A percentile compares a stretch with the other conserved stretches of the same genome.
Conservation (phyloP, 345 rosid species). For the Eucalyptus grandis region DNA sequence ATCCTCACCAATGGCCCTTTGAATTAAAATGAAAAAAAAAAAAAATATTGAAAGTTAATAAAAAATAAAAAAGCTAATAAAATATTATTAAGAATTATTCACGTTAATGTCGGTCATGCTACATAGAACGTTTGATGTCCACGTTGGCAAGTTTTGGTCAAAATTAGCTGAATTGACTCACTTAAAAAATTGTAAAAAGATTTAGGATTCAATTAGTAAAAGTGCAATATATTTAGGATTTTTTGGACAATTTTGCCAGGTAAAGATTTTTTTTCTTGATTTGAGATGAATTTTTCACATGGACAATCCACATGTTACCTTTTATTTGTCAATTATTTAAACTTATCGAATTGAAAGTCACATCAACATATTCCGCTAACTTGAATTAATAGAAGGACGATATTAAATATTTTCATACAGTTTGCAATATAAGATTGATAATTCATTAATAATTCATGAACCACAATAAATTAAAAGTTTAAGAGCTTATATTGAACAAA, state of each 20-base stretch:
- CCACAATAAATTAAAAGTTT: not conserved
- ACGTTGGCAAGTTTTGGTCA: not conserved
- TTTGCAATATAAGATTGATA: too few relatives aligned
- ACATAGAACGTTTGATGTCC: accelerated
- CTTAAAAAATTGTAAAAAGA: too few relatives aligned
- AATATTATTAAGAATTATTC: too few relatives aligned
- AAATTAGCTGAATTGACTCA: not conserved
- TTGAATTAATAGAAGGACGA: accelerated
- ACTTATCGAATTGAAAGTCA: not conserved
- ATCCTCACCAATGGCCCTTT: too few relatives aligned
- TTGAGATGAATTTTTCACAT: not conserved
- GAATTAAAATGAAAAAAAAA: too few relatives aligned
- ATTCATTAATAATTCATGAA: too few relatives aligned
- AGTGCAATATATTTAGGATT: too few relatives aligned
- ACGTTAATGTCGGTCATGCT: accelerated
- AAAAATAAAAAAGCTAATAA: too few relatives aligned
- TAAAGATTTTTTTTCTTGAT: not conserved
- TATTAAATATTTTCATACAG: not conserved
- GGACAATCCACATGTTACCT: not conserved
- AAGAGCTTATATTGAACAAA: not conserved
- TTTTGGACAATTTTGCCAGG: not conserved
- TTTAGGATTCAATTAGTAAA: not conserved
- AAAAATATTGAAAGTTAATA: too few relatives aligned
- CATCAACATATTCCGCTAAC: not conserved
- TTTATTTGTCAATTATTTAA: not conserved